Evolutionary conservation across 225 moss, liverwort and hornwort species (phyloP), one percentile per base, ranked within the genome.

Genomic region (Lunularia cruciata): DNA sequence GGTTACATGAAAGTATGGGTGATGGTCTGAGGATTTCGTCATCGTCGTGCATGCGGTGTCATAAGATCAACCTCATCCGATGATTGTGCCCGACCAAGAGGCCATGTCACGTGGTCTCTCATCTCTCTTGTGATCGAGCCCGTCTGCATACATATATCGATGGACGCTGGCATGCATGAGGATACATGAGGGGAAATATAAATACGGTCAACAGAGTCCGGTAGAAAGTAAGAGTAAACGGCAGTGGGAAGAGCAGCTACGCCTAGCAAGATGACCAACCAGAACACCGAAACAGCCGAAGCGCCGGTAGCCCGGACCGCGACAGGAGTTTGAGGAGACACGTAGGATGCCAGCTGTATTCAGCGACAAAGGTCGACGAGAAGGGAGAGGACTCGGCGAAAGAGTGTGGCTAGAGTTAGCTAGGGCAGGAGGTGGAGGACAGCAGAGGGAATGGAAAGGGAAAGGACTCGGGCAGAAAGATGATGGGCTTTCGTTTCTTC

Each of bases 41-140:
- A 47, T 48, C 31, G 27, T 20, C 28, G 26, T 48, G 65, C 47
- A 48, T 30, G 33, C 28, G 30, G 28, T 46, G 65, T 65, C 65
- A 33, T 47, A 47, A 31, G 30, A 48, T 27, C 47, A 65, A 60
- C 2, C 35, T 60, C 65, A 65, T 65, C 47, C 65, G 27, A 65
- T 30, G 65, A 47, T 49, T 26, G 31, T 65, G 65, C 28, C 65
- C 47, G 47, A 32, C 65, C 65, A 30, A 23, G 31, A 48, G 47
- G 47, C 65, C 47, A 32, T 32, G 47, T 65, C 65, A 65, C 65
- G 65, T 65, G 65, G 65, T 65, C 43, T 28, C 43, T 32, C 47
- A 48, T 16, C 48, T n/a, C 22, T 2, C 65, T 42, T 9, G 64
- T 27, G 49, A 31, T 31, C 32, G 31, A n/a, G 47, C 47, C 32